These are phyloP conservation scores for Maudiozyma barnettii DNA, from an alignment of 805 yeast genomes.

Conservation along the genomic window DNA sequence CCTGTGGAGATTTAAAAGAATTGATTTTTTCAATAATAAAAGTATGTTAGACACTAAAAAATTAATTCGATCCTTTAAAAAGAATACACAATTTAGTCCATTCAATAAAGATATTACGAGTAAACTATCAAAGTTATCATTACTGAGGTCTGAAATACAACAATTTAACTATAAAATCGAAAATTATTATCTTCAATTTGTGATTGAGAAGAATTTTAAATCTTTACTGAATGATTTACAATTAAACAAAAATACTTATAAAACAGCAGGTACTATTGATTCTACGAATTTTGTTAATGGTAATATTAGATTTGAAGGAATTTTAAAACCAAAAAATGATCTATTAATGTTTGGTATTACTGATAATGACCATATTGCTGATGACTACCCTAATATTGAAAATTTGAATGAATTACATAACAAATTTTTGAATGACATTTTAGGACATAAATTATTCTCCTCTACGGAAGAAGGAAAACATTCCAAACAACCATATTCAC, in stretches of 20 bases:
- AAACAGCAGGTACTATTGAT: slow-evolving; percentile 22
- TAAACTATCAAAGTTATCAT: slow-evolving; percentile 24
- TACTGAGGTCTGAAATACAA: slow-evolving; percentile 29
- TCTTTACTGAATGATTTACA: slow-evolving; percentile 29
- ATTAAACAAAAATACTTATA: slow-evolving; percentile 16
- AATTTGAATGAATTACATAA: slow-evolving; percentile 36
- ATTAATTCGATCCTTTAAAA: slow-evolving; percentile 24
- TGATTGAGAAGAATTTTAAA: slow-evolving; percentile 26
- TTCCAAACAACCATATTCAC: slow-evolving; percentile 35
- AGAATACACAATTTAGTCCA: slow-evolving; percentile 13
- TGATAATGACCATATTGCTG: background rate
- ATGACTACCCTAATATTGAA: slow-evolving; percentile 33
- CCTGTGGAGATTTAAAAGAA: slow-evolving; percentile 67
- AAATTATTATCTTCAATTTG: slow-evolving; percentile 23
- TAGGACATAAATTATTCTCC: slow-evolving; percentile 18
- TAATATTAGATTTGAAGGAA: slow-evolving; percentile 19
- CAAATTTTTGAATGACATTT: slow-evolving; percentile 22
- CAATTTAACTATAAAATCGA: slow-evolving; percentile 29
- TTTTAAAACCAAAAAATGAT: slow-evolving; percentile 24
- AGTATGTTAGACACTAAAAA: slow-evolving; percentile 38
- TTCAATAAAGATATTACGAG: slow-evolving; percentile 20
- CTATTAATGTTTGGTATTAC: slow-evolving; percentile 8
- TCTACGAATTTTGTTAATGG: slow-evolving; percentile 18
- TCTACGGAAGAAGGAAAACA: slow-evolving; percentile 24
- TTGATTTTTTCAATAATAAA: slow-evolving; percentile 40